phyloP scores from a whole-genome alignment of 306 rosid species.

The Coriaria nepalensis region DNA sequence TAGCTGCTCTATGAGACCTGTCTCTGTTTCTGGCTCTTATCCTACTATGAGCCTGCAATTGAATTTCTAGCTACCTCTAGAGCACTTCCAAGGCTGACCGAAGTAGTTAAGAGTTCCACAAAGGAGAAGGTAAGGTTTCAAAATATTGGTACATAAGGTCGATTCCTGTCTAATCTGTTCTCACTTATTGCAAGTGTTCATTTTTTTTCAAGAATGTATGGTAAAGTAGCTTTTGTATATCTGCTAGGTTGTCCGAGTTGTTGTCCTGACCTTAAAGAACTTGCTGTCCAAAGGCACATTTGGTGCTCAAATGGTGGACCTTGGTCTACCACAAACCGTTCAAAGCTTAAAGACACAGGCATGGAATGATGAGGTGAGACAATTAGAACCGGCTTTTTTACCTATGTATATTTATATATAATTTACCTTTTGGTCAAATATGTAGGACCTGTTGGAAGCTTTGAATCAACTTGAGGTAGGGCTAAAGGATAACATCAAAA shows the following conservation, averaged over 20 bases:
- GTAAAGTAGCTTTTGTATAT: constrained; percentile 15
- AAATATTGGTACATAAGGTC: constrained; percentile 6
- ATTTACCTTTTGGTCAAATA: constrained; percentile 11
- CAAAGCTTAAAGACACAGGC: constrained; percentile 98
- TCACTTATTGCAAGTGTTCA: constrained; percentile 1
- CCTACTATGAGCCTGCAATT: constrained; percentile 90
- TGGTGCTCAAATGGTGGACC: constrained; percentile 96
- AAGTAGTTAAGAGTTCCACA: constrained; percentile 85
- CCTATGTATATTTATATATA: not conserved
- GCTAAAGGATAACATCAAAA: constrained; percentile 78
- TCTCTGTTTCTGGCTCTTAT: constrained; percentile 88
- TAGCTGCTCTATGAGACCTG: constrained; percentile 97
- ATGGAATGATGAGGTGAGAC: constrained; percentile 98
- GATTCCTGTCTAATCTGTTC: not conserved
- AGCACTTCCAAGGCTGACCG: constrained; percentile 77
- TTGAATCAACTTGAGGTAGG: constrained; percentile 74
- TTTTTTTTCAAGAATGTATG: constrained; percentile 5
- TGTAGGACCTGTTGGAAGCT: constrained; percentile 84
- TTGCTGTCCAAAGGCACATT: constrained; percentile 71
- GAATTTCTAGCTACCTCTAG: constrained; percentile 89
- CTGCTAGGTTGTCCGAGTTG: constrained; percentile 92
- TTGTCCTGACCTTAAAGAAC: constrained; percentile 78
- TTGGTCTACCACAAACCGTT: constrained; percentile 83
- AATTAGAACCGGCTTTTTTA: constrained; percentile 5
- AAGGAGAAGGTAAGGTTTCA: constrained; percentile 75